These are phyloP conservation scores for Discostella stelligera DNA, from an alignment of 352 stramenopile species.

Conservation along the genomic window DNA sequence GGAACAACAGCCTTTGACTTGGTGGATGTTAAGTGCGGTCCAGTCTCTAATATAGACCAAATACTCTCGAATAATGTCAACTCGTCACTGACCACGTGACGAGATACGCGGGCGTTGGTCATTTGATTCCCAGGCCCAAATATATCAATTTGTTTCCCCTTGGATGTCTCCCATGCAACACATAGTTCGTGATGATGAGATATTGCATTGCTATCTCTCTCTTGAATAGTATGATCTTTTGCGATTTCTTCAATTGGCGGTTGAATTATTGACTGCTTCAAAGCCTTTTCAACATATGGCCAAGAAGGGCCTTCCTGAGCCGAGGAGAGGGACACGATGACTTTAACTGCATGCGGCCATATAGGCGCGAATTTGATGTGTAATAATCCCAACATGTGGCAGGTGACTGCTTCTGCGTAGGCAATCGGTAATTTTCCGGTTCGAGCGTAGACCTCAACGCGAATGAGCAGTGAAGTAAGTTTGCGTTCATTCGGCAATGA, in stretches of 20 bases:
- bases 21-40: constrained; percentile 64
- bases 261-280: constrained; percentile 62
- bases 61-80: constrained; percentile 66
- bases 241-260: neutral
- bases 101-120: constrained; percentile 57
- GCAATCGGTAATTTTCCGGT: constrained; percentile 70
- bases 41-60: constrained; percentile 70
- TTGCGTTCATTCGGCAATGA: constrained; percentile 64
- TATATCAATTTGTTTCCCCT: constrained; percentile 51
- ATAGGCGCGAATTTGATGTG: constrained; percentile 80
- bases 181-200: constrained; percentile 54
- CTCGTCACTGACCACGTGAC: constrained; percentile 59
- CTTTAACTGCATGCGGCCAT: constrained; percentile 62
- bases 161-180: constrained; percentile 61
- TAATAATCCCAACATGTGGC: constrained; percentile 79
- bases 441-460: constrained; percentile 68
- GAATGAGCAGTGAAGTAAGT: constrained; percentile 57
- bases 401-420: constrained; percentile 72
- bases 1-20: constrained; percentile 79
- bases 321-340: constrained; percentile 60
- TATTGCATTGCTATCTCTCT: constrained; percentile 27
- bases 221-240: constrained; percentile 4
- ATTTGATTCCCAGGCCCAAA: constrained; percentile 45
- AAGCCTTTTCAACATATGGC: constrained; percentile 60
- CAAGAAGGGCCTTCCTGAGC: constrained; percentile 57